A percentile compares a stretch with the other conserved stretches of the same genome.
Conservation (phyloP, 2,329 filamentous ascomycete species). For the Purpureocillium lavendulum region DNA sequence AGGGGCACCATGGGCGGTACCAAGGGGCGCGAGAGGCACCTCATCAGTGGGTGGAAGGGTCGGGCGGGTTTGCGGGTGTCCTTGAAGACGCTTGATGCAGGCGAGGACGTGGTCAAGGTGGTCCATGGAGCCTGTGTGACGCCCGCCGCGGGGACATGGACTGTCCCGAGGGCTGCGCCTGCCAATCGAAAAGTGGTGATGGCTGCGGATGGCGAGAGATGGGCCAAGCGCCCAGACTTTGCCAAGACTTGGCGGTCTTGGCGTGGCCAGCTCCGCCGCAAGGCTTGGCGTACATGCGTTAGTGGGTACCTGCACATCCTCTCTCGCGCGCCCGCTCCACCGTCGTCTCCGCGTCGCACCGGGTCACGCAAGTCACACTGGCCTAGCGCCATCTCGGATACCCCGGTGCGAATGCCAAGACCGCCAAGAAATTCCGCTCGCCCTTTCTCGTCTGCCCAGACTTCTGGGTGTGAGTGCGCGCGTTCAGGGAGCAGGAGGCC, state of each 20-base stretch:
- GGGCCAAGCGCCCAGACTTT: constrained; percentile 25
- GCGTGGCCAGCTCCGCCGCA: constrained; percentile 20
- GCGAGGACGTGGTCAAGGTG: too few species aligned
- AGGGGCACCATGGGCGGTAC: too few species aligned
- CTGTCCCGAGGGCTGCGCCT: neutral
- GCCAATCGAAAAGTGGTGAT: constrained; percentile 21
- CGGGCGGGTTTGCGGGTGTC: too few species aligned
- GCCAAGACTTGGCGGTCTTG: constrained; percentile 31
- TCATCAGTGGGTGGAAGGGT: too few species aligned
- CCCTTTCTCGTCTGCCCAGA: constrained; percentile 25
- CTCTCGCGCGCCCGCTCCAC: too few species aligned
- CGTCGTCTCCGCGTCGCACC: too few species aligned
- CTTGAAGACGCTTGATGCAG: too few species aligned
- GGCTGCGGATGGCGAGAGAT: too few species aligned
- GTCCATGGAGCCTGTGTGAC: too few species aligned
- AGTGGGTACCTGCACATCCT: constrained; percentile 6
- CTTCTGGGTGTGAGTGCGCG: constrained; percentile 18
- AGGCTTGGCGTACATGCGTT: constrained; percentile 8
- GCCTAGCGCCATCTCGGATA: constrained; percentile 6
- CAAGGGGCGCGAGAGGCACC: too few species aligned
- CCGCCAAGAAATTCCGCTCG: constrained; percentile 26
- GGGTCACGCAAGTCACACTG: too few species aligned
- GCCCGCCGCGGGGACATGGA: too few species aligned
- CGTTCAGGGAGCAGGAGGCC: constrained; percentile 27
- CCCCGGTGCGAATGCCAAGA: constrained; percentile 21